A percentile compares a stretch with the other conserved stretches of the same genome.
Evolutionary conservation across 176 grass and related monocot genomes (phyloP).

Genomic region (Triticum timopheevii): DNA sequence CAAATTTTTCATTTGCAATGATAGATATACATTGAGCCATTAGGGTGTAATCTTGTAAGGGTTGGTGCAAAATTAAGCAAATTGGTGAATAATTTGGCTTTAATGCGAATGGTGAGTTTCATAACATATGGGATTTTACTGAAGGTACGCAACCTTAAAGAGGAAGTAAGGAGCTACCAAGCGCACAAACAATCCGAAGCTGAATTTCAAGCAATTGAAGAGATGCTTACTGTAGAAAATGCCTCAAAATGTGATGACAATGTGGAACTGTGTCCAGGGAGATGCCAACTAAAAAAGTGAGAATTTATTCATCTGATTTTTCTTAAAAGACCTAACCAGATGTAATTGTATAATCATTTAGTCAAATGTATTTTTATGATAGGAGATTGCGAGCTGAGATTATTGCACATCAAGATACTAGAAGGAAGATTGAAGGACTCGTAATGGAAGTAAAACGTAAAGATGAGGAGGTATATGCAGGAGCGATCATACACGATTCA

Average conservation of each 20-base stretch:
- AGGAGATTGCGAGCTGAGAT: conserved; percentile 44
- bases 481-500: not conserved
- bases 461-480: conserved; percentile 68
- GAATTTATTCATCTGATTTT: conserved; percentile 25
- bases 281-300: conserved; percentile 39
- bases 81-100: not conserved
- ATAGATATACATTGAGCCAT: not conserved
- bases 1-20: not conserved
- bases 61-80: not conserved
- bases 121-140: conserved; percentile 8
- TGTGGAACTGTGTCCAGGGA: conserved; percentile 29
- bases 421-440: conserved; percentile 56
- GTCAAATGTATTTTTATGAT: not conserved
- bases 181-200: conserved; percentile 47
- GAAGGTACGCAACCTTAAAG: conserved; percentile 76
- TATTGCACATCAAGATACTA: conserved; percentile 63
- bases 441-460: conserved; percentile 50
- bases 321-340: not conserved
- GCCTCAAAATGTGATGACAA: conserved; percentile 35
- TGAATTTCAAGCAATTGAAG: conserved; percentile 41
- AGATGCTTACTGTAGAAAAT: conserved; percentile 43
- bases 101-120: not conserved
- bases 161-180: conserved; percentile 76
- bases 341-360: conserved; percentile 6
- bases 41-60: conserved; percentile 15